Conservation (phyloP, 2,329 filamentous ascomycete species). For the Colletotrichum destructivum region DNA sequence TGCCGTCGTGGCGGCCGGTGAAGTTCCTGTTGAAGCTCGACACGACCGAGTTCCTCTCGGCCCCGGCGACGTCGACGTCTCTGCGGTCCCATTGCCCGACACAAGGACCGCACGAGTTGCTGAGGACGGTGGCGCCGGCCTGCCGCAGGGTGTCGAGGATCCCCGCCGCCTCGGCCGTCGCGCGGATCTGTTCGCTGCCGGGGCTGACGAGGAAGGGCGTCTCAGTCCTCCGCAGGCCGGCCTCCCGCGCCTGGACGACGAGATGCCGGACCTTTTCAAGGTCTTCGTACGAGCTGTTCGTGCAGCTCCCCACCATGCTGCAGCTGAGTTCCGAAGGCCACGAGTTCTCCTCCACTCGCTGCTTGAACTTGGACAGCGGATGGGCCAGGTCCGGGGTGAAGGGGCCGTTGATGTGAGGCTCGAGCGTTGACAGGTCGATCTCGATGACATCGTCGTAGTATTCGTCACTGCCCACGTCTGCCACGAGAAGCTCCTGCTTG, state of each 20-base stretch:
- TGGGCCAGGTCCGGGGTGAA: conserved; percentile 54
- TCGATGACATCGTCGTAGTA: conserved; percentile 54
- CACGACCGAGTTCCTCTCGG: conserved; percentile 51
- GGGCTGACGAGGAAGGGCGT: conserved; percentile 51
- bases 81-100: conserved; percentile 54
- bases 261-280: conserved; percentile 50
- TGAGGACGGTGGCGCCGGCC: conserved; percentile 51
- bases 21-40: conserved; percentile 56
- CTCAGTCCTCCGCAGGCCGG: conserved; percentile 49
- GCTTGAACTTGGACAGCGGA: conserved; percentile 50
- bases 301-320: conserved; percentile 53
- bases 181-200: conserved; percentile 53
- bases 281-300: conserved; percentile 56
- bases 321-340: conserved; percentile 51
- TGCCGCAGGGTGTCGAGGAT: conserved; percentile 49
- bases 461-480: conserved; percentile 50
- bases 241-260: conserved; percentile 49
- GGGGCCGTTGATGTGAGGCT: conserved; percentile 54
- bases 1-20: conserved; percentile 54
- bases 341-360: conserved; percentile 46
- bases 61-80: conserved; percentile 48
- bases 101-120: conserved; percentile 54
- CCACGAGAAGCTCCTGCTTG: conserved; percentile 47
- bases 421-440: conserved; percentile 52
- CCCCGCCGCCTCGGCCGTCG: conserved; percentile 50